Conservation (phyloP, 208 protist genomes). For the Trypanosoma conorhini region DNA sequence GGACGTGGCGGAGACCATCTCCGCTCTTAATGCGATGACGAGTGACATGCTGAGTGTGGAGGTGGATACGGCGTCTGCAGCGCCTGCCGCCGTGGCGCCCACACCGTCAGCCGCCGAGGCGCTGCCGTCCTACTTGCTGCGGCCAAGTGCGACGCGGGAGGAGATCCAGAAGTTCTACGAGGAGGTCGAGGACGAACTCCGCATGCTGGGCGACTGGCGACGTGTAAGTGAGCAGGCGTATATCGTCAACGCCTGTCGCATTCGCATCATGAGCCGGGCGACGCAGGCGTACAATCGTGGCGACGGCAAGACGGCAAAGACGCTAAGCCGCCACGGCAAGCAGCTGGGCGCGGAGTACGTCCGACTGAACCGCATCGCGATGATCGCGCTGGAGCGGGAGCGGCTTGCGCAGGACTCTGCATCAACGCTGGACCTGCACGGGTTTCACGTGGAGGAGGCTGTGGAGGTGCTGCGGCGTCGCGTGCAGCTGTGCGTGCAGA, state of each 20-base stretch:
- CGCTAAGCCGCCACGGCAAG: conserved; percentile 54
- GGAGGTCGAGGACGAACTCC: conserved; percentile 42
- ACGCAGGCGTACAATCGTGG: conserved; percentile 53
- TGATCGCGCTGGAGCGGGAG: conserved; percentile 80
- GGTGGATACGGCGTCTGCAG: background rate
- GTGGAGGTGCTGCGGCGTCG: conserved; percentile 71
- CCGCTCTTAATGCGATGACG: conserved; percentile 55
- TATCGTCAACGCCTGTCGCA: conserved; percentile 55
- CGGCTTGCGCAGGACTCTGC: conserved; percentile 34
- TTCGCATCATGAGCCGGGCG: conserved; percentile 58
- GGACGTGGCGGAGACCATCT: conserved; percentile 36
- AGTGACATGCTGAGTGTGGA: conserved; percentile 34
- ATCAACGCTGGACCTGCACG: conserved; percentile 75
- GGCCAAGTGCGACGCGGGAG: conserved; percentile 21
- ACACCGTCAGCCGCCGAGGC: background rate
- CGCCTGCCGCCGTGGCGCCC: background rate
- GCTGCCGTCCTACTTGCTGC: conserved; percentile 2
- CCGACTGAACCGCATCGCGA: conserved; percentile 78
- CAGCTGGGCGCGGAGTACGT: conserved; percentile 68
- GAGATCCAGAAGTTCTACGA: conserved; percentile 38
- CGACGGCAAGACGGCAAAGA: conserved; percentile 52
- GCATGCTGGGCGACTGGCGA: conserved; percentile 69
- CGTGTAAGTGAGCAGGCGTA: conserved; percentile 72
- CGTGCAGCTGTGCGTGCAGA: conserved; percentile 50
- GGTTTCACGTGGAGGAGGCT: conserved; percentile 75